These are phyloP conservation scores for Trichoderma brevicompactum DNA, from an alignment of 2,329 filamentous ascomycete species.

Conservation along the genomic window DNA sequence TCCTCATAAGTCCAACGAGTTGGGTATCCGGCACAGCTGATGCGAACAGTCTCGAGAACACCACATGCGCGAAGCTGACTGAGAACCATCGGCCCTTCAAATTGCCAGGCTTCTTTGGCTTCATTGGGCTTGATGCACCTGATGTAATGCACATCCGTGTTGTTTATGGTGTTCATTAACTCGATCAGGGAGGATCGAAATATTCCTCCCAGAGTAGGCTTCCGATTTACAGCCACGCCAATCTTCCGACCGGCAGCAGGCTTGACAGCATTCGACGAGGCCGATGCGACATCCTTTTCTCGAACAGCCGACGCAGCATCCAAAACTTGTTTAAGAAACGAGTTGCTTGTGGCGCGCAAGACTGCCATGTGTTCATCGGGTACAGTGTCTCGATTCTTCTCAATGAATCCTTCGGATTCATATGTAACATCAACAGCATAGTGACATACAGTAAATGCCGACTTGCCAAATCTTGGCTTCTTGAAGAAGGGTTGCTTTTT, in stretches of 20 bases:
- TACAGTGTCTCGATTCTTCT: constrained; percentile 98
- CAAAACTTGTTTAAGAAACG: constrained; percentile 82
- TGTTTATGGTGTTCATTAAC: constrained; percentile 96
- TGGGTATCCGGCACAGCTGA: constrained; percentile 95
- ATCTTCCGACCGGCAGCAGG: constrained; percentile 82
- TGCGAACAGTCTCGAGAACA: constrained; percentile 97
- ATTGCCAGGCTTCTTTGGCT: constrained; percentile 94
- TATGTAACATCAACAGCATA: constrained; percentile 98
- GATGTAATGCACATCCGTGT: constrained; percentile 98
- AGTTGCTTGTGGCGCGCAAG: constrained; percentile 79
- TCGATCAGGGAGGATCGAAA: constrained; percentile 99
- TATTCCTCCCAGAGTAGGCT: constrained; percentile 95
- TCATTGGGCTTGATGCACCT: constrained; percentile 99
- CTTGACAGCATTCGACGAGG: constrained; percentile 73
- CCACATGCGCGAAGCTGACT: constrained; percentile 96
- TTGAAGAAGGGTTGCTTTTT: constrained; percentile 98
- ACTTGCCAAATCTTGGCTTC: constrained; percentile 97
- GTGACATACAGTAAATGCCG: constrained; percentile 96
- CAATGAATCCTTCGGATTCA: constrained; percentile 98
- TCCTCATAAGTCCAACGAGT: constrained; percentile 99
- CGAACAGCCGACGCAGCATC: constrained; percentile 84
- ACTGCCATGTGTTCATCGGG: constrained; percentile 98
- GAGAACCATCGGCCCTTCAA: constrained; percentile 97
- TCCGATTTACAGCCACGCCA: constrained; percentile 89
- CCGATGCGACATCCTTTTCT: constrained; percentile 79